Base-by-base conservation (phyloP, 192 early-diverging fungal species). In the Endogone sp. region DNA sequence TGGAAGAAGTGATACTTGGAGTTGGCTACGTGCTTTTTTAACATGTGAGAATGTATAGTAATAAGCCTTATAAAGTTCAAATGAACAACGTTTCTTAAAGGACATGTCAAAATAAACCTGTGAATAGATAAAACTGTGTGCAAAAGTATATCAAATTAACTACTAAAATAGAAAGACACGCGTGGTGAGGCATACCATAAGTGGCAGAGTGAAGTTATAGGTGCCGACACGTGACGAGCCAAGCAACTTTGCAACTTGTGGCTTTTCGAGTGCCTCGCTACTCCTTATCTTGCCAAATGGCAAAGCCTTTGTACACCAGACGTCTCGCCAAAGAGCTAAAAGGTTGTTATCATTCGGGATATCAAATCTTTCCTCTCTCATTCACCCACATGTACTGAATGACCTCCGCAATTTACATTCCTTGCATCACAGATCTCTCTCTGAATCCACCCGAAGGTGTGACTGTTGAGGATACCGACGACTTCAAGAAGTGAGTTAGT, bases 391-490 rank as follows among this genome's bases (percentile, higher is more conserved):
- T 29, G 25, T 27, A 31, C 21, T 4, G 2, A 32, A 31, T 26
- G n/a, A 21, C 3, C 16, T 29, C 21, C 22, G 0, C 32, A 2
- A 9, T 61, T 60, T n/a, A 63, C 23, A 23, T 22, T 30, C 25
- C 11, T 31, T n/a, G n/a, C n/a, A n/a, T 56, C 54, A 11, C 71
- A 81, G 85, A 87, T 68, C 81, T 87, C 65, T 72, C 71, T 29
- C 54, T 76, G 31, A 87, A 85, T 58, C 73, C 85, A 29, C 81
- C 81, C 3, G 77, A 77, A 64, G 85, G 85, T 32, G 78, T 87
- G 25, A 62, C 70, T 29, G 69, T 87, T 59, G 71, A 75, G 44
- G 79, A 87, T 58, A 81, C 85, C 16, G 78, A 83, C 27, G 73
- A 81, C 70, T 85, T 85, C 60, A 85, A 83, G 71, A 74, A 76